Conservation (phyloP, 306 rosid genomes). For the Parietaria judaica region DNA sequence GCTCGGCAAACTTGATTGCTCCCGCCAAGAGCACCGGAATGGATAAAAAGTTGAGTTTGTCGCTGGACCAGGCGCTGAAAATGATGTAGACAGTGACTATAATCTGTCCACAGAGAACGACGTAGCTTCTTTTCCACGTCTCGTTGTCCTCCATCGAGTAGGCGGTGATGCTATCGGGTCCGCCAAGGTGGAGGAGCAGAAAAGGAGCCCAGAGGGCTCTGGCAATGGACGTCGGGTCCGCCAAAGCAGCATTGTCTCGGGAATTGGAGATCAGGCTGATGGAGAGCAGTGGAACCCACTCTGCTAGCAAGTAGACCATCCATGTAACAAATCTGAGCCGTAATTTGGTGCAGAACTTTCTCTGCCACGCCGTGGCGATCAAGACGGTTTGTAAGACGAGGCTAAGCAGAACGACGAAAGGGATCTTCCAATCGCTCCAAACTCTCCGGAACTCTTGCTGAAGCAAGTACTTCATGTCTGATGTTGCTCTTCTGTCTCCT, state of each 20-base stretch:
- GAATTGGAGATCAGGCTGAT: conserved; percentile 20
- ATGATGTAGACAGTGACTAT: conserved; percentile 7
- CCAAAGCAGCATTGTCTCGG: no score
- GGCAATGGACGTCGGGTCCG: no score
- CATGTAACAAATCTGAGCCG: conserved; percentile 10
- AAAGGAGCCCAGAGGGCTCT: conserved; percentile 34
- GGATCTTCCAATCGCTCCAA: conserved; percentile 27
- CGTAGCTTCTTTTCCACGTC: conserved; percentile 22
- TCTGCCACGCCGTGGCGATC: conserved; percentile 19
- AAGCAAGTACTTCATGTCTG: background rate
- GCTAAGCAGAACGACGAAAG: conserved; percentile 17
- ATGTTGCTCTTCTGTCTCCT: background rate
- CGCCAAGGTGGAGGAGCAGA: conserved; percentile 39
- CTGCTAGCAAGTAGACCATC: conserved; percentile 30
- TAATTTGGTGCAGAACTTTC: conserved; percentile 6
- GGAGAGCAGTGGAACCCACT: conserved; percentile 22
- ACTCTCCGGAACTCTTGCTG: background rate
- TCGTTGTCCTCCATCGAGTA: conserved; percentile 29
- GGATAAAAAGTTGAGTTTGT: background rate
- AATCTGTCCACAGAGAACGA: conserved; percentile 17
- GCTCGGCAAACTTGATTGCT: conserved; percentile 54
- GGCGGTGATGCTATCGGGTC: conserved; percentile 27
- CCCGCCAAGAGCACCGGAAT: conserved; percentile 43
- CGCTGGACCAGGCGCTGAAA: conserved; percentile 1
- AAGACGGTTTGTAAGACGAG: conserved; percentile 24